These are phyloP conservation scores for Arachnopeziza araneosa DNA, from an alignment of 2,329 filamentous ascomycete species.

Conservation along the genomic window DNA sequence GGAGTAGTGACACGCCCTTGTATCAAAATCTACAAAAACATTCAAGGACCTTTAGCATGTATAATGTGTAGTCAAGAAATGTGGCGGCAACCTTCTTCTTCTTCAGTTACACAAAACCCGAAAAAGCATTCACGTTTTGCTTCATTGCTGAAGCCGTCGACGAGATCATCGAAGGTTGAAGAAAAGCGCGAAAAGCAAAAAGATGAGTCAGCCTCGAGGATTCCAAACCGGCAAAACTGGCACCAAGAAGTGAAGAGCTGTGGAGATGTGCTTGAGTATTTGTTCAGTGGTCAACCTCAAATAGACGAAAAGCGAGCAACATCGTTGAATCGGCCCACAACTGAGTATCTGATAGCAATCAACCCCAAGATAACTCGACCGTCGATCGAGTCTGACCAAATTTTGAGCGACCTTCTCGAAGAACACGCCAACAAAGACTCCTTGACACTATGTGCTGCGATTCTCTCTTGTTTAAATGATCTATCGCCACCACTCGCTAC, in stretches of 20 bases:
- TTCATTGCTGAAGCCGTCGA: background rate
- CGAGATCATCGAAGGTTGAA: background rate
- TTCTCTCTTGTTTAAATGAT: slow-evolving; percentile 1
- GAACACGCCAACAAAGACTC: background rate
- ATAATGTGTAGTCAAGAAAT: slow-evolving; percentile 1
- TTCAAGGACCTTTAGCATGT: background rate
- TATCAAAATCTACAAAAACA: background rate
- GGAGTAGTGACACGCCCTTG: too few species aligned
- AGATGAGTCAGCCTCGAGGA: background rate
- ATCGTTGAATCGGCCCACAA: background rate
- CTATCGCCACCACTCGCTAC: background rate
- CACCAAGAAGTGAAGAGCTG: slow-evolving; percentile 1
- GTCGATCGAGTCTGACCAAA: slow-evolving; percentile 1
- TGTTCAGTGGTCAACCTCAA: background rate
- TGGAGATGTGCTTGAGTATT: background rate
- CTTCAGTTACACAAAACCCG: too few species aligned
- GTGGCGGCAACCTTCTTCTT: background rate
- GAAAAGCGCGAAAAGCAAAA: background rate
- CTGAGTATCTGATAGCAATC: background rate
- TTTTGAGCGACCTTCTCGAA: background rate
- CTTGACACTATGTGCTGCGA: background rate
- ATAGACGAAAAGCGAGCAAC: background rate
- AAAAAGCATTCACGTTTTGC: background rate
- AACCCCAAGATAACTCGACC: background rate
- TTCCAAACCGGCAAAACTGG: slow-evolving; percentile 2